These are phyloP conservation scores for Geotrichum restrictum DNA, from an alignment of 1,139 yeast species.

Conservation along the genomic window DNA sequence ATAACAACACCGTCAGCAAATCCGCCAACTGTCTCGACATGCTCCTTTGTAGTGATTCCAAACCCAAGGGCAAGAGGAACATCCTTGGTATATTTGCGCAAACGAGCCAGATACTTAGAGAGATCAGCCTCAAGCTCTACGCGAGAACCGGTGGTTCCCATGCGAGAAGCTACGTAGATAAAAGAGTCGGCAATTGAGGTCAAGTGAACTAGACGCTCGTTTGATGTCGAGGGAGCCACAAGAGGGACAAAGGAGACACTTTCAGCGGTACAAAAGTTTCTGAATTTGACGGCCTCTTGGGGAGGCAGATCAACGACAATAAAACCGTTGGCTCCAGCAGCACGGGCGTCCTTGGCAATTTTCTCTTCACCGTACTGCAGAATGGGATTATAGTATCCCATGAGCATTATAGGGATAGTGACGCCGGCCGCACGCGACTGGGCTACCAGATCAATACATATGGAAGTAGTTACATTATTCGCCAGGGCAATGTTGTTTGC, in stretches of 20 bases:
- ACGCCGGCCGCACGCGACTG: constrained; percentile 80
- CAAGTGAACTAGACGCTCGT: constrained; percentile 73
- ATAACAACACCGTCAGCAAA: constrained; percentile 90
- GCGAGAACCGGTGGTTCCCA: constrained; percentile 96
- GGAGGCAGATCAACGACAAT: constrained; percentile 96
- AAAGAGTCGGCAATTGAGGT: constrained; percentile 89
- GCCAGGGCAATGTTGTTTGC: constrained; percentile 70
- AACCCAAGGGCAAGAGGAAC: constrained; percentile 95
- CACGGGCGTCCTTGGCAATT: constrained; percentile 69
- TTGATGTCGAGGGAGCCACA: constrained; percentile 94
- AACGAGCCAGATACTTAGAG: constrained; percentile 65
- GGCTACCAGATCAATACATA: constrained; percentile 64
- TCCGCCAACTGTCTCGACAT: constrained; percentile 72
- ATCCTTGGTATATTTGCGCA: constrained; percentile 64
- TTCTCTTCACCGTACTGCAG: constrained; percentile 83
- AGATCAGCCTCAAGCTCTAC: constrained; percentile 61
- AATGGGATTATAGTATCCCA: constrained; percentile 98
- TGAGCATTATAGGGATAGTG: constrained; percentile 78
- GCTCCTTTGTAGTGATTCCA: constrained; percentile 93
- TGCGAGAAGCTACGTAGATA: constrained; percentile 90
- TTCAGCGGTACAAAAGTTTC: constrained; percentile 61
- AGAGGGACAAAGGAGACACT: constrained; percentile 85
- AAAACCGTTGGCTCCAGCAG: constrained; percentile 93
- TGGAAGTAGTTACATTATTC: constrained; percentile 71
- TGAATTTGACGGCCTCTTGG: constrained; percentile 87